Conservation (phyloP, 129 eudicot genomes). For the Saussurea involucrata region DNA sequence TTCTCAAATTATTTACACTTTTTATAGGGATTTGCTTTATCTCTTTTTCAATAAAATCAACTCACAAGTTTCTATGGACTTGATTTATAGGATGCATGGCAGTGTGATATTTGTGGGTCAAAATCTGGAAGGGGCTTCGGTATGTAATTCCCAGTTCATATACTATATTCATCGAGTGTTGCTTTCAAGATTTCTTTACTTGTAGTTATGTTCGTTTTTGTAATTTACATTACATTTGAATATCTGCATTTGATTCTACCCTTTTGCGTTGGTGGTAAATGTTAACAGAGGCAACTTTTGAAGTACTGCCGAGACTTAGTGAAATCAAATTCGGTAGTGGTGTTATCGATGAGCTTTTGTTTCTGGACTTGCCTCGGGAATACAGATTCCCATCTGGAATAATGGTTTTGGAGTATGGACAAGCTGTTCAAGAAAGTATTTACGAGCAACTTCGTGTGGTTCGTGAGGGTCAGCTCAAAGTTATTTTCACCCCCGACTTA, state of each 20-base stretch:
- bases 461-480: constrained; percentile 95
- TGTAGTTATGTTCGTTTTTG: neutral
- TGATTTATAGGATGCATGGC: constrained; percentile 85
- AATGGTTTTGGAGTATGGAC: constrained; percentile 86
- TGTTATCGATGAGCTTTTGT: constrained; percentile 84
- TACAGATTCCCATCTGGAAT: constrained; percentile 70
- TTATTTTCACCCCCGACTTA: constrained; percentile 74
- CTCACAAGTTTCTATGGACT: neutral
- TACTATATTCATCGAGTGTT: neutral
- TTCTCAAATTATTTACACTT: neutral
- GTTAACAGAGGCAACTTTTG: constrained; percentile 84
- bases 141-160: constrained; percentile 32
- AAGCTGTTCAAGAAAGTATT: constrained; percentile 93
- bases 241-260: constrained; percentile 3
- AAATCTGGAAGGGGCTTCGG: constrained; percentile 99
- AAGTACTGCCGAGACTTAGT: constrained; percentile 89
- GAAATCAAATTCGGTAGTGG: constrained; percentile 95
- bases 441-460: constrained; percentile 97
- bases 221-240: neutral
- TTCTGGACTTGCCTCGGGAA: constrained; percentile 82
- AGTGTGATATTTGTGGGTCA: constrained; percentile 96
- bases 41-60: neutral
- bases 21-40: neutral
- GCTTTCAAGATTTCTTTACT: neutral
- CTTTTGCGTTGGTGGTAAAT: constrained; percentile 11